Conservation (phyloP, 1,139 yeast genomes). For the Sugiyamaella neomexicana region DNA sequence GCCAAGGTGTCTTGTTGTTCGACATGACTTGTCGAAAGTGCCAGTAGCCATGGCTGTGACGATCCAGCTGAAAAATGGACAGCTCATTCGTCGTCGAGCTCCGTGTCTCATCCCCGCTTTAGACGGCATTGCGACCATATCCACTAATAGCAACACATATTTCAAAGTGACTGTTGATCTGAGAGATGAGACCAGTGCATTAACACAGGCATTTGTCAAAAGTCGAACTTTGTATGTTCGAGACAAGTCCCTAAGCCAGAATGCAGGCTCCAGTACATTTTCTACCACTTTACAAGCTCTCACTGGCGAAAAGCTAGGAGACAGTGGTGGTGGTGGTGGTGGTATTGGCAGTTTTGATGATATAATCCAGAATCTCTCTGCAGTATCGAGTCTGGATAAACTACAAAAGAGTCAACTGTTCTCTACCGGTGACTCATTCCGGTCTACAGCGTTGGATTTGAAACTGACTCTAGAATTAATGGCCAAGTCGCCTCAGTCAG, state of each 20-base stretch:
- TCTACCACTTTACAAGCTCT: conserved; percentile 6
- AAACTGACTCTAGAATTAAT: conserved; percentile 53
- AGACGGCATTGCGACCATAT: conserved; percentile 47
- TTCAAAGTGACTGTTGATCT: conserved; percentile 45
- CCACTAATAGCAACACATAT: conserved; percentile 48
- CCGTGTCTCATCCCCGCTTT: conserved; percentile 75
- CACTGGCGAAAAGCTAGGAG: not conserved
- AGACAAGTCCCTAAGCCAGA: conserved; percentile 11
- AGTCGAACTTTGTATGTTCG: conserved; percentile 25
- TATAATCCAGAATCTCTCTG: conserved; percentile 4
- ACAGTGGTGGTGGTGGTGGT: too few relatives aligned
- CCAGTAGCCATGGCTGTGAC: conserved; percentile 49
- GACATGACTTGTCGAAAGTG: conserved; percentile 59
- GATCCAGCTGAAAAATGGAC: conserved; percentile 48
- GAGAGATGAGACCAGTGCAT: conserved; percentile 12
- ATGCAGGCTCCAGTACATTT: not conserved
- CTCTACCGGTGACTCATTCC: conserved; percentile 7
- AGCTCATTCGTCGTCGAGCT: conserved; percentile 40
- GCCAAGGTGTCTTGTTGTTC: conserved; percentile 71
- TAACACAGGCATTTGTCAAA: conserved; percentile 23
- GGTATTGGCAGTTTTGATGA: not conserved
- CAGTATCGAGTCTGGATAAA: conserved; percentile 10
- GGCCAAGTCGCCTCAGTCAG: conserved; percentile 47
- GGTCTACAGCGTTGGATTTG: conserved; percentile 54
- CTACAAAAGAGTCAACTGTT: conserved; percentile 1